These are phyloP conservation scores for Fraxinus latifolia DNA, from an alignment of 305 asterid genomes.

Conservation along the genomic window DNA sequence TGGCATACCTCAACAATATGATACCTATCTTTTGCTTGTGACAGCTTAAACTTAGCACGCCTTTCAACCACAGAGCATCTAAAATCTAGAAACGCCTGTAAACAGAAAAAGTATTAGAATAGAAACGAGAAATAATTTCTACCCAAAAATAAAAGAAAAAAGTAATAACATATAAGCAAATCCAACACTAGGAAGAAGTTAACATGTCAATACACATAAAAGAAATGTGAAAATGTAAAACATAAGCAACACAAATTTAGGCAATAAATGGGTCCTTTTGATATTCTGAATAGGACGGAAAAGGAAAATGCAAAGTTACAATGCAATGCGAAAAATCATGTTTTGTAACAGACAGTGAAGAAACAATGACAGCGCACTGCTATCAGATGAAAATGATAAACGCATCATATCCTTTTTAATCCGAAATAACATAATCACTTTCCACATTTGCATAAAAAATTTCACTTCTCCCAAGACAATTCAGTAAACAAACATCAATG, in stretches of 20 bases:
- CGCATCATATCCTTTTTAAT: neutral
- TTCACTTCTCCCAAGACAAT: neutral
- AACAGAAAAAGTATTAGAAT: conserved; percentile 14
- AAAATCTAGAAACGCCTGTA: conserved; percentile 92
- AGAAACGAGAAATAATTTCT: neutral
- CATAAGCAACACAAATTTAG: neutral
- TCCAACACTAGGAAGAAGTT: conserved; percentile 13
- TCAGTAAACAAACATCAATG: neutral
- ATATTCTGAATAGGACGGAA: neutral
- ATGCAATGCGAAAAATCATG: neutral
- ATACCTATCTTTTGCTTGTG: conserved; percentile 81
- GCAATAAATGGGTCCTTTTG: neutral
- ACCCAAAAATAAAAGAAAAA: neutral
- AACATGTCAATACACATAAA: neutral
- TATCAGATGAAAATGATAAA: neutral
- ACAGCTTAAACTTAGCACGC: conserved; percentile 73
- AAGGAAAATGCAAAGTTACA: neutral
- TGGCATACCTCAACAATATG: conserved; percentile 88
- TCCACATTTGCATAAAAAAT: neutral
- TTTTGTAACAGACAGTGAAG: neutral
- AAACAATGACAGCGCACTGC: neutral
- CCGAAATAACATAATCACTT: neutral
- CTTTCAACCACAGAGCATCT: conserved; percentile 92
- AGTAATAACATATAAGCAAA: neutral
- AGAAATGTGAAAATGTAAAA: neutral